Evolutionary conservation across 2,329 filamentous ascomycete species (phyloP).

Genomic region (Neophaeococcomyces aloes): DNA sequence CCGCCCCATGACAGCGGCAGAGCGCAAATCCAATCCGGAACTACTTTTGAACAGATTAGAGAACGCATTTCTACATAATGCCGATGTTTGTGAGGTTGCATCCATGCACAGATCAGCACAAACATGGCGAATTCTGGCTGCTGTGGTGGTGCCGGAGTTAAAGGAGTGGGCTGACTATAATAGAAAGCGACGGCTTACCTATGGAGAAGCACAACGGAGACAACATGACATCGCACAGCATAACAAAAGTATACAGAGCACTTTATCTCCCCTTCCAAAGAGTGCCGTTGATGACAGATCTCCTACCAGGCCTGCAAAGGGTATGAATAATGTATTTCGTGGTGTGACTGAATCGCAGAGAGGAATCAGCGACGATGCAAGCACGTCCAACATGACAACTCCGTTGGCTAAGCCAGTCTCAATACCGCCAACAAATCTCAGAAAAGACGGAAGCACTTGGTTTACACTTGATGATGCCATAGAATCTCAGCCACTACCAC

Average conservation of each 20-base stretch:
- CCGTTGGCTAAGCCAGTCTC: constrained; percentile 43
- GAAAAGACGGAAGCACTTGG: constrained; percentile 24
- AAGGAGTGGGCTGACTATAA: constrained; percentile 30
- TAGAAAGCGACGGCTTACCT: constrained; percentile 22
- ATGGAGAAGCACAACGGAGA: constrained; percentile 25
- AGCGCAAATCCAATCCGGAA: constrained; percentile 18
- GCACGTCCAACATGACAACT: constrained; percentile 46
- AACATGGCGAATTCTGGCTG: constrained; percentile 48
- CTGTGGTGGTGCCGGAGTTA: constrained; percentile 41
- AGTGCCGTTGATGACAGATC: constrained; percentile 10
- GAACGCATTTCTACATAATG: constrained; percentile 44
- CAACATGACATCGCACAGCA: constrained; percentile 16
- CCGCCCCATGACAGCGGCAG: constrained; percentile 26
- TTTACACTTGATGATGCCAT: constrained; percentile 27
- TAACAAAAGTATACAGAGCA: neutral
- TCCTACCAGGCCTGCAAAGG: constrained; percentile 26
- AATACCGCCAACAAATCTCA: constrained; percentile 27
- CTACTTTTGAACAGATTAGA: constrained; percentile 27
- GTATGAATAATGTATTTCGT: constrained; percentile 35
- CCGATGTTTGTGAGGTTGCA: constrained; percentile 41
- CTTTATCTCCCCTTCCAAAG: constrained; percentile 1
- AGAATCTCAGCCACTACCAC: constrained; percentile 32
- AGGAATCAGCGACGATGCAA: constrained; percentile 32
- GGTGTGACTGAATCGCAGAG: constrained; percentile 30
- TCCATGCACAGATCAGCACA: constrained; percentile 44